Percentiles rank a stretch among this genome's conserved stretches.
These are phyloP conservation scores for Aspergillus hortae DNA, from an alignment of 2,329 filamentous ascomycete species.

Conservation along the genomic window DNA sequence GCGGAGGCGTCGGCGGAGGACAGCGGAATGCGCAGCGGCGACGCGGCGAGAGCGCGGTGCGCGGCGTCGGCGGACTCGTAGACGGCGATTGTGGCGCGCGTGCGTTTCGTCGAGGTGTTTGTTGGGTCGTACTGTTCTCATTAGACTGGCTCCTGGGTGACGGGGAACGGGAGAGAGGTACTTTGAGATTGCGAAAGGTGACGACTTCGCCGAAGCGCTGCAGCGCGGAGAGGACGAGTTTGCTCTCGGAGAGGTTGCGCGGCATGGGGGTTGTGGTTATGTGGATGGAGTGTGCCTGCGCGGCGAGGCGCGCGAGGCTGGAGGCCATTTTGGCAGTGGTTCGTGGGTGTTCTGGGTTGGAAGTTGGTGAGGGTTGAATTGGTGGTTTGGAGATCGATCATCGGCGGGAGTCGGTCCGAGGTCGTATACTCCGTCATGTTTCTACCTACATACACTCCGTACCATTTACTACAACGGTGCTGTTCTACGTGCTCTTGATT, in stretches of 20 bases:
- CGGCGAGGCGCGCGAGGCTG: conserved; percentile 12
- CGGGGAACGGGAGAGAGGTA: conserved; percentile 7
- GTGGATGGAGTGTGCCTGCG: conserved; percentile 24
- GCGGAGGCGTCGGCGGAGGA: conserved; percentile 4
- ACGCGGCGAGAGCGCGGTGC: conserved; percentile 28
- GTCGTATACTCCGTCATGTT: background rate
- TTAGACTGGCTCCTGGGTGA: no score
- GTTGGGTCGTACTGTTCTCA: conserved; percentile 28
- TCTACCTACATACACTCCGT: background rate
- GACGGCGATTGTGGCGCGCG: conserved; percentile 29
- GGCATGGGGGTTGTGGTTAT: conserved; percentile 27
- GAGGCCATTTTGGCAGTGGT: conserved; percentile 12
- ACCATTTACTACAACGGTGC: background rate
- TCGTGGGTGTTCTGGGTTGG: background rate
- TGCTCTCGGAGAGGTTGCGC: conserved; percentile 31
- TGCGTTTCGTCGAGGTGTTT: conserved; percentile 17
- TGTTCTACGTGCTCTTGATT: background rate
- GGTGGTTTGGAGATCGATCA: background rate
- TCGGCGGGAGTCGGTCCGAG: background rate
- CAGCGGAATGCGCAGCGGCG: conserved; percentile 26
- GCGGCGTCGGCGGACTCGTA: conserved; percentile 37
- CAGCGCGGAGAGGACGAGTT: conserved; percentile 32
- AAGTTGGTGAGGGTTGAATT: background rate
- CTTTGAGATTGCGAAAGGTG: conserved; percentile 36
- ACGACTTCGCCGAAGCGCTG: conserved; percentile 42